Evolutionary conservation across 2,329 filamentous ascomycete species (phyloP).

Genomic region (Aspergillus brunneoviolaceus): DNA sequence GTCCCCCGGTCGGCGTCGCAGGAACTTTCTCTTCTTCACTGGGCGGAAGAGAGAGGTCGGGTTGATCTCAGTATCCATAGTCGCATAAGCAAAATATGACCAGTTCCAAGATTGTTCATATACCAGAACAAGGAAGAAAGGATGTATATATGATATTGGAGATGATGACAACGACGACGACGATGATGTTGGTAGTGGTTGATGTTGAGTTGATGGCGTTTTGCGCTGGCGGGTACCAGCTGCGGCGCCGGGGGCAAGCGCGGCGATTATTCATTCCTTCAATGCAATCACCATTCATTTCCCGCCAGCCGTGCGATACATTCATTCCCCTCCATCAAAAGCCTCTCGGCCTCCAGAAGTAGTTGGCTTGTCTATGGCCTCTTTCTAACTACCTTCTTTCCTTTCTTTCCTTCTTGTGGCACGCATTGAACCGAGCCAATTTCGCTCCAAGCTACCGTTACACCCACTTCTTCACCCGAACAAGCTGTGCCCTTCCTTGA

Average conservation of each 20-base stretch:
- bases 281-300: background rate
- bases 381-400: background rate
- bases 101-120: background rate
- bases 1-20: slow-evolving; percentile 44
- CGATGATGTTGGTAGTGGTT: background rate
- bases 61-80: slow-evolving; percentile 32
- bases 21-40: slow-evolving; percentile 52
- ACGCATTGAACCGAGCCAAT: background rate
- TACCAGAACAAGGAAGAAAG: background rate
- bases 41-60: slow-evolving; percentile 44
- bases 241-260: background rate
- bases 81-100: background rate
- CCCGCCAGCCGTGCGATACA: background rate
- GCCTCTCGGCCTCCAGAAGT: background rate
- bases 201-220: background rate
- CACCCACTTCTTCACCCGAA: background rate
- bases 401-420: background rate
- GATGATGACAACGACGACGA: background rate
- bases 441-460: background rate
- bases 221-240: background rate
- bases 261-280: background rate
- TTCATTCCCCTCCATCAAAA: background rate
- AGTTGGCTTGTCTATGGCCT: background rate
- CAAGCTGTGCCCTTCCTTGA: background rate
- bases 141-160: background rate